A percentile compares a stretch with the other conserved stretches of the same genome.
Conservation (phyloP, 2,329 filamentous ascomycete species). For the Rugonectria rugulosa region DNA sequence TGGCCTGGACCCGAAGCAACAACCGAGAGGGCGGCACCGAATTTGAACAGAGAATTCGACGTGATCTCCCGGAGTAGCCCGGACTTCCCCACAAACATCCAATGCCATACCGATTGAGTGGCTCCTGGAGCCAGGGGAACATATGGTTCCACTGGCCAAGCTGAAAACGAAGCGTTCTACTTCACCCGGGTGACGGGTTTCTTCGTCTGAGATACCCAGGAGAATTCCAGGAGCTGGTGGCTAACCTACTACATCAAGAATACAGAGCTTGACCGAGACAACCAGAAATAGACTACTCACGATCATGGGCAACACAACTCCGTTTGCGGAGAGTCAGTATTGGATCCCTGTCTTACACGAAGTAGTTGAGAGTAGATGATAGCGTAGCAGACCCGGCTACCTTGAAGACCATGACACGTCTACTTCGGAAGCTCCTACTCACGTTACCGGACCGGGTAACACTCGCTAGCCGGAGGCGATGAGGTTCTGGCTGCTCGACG, state of each 20-base stretch:
- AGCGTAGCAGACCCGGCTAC: neutral
- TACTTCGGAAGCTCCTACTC: neutral
- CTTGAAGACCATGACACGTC: neutral
- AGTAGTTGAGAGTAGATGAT: neutral
- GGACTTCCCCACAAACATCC: conserved; percentile 2
- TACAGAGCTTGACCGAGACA: neutral
- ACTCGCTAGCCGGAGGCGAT: conserved; percentile 1
- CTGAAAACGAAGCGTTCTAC: conserved; percentile 10
- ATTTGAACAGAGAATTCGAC: conserved; percentile 3
- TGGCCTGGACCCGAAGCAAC: neutral
- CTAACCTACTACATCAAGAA: conserved; percentile 1
- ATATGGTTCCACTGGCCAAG: conserved; percentile 4
- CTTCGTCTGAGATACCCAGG: conserved; percentile 6
- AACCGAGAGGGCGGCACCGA: neutral
- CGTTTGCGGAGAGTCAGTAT: neutral
- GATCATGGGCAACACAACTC: neutral
- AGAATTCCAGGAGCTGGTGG: conserved; percentile 9
- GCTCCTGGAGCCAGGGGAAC: neutral
- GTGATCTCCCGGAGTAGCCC: neutral
- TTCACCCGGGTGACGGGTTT: conserved; percentile 5
- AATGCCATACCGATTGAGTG: neutral
- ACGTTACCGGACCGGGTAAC: conserved; percentile 10
- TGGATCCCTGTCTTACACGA: conserved; percentile 9
- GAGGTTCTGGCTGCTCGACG: conserved; percentile 8
- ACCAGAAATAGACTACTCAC: neutral